Conservation (phyloP, 1,284 basidiomycete species). For the Ustilago sp. region DNA sequence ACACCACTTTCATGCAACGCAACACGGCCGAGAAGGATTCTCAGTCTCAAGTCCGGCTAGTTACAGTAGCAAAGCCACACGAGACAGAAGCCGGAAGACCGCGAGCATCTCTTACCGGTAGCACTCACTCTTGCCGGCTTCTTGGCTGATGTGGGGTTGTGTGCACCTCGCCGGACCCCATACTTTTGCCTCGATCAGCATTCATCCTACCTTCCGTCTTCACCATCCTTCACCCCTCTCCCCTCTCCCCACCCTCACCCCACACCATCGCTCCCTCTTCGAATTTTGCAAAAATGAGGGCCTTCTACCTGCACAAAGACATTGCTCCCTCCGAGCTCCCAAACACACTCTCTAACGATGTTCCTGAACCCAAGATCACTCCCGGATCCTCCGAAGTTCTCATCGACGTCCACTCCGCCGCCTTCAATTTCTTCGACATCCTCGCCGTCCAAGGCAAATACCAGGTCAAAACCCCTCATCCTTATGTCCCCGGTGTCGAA, state of each 20-base stretch:
- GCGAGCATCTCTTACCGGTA: constrained; percentile 10
- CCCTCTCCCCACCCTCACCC: not conserved
- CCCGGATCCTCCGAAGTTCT: constrained; percentile 55
- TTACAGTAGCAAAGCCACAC: not conserved
- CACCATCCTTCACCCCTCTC: not conserved
- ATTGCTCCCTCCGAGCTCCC: constrained; percentile 56
- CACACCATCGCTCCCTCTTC: constrained; percentile 6
- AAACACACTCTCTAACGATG: constrained; percentile 45
- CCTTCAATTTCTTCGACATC: constrained; percentile 65
- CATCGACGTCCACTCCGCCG: constrained; percentile 71
- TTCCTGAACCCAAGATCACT: constrained; percentile 47
- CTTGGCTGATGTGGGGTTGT: not conserved
- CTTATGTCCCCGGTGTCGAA: constrained; percentile 71
- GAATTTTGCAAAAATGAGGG: constrained; percentile 45
- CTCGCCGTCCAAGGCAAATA: constrained; percentile 63
- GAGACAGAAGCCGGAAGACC: constrained; percentile 16
- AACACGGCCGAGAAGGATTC: not conserved
- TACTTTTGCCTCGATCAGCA: not conserved
- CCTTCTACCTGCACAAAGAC: constrained; percentile 61
- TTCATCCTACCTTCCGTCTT: not conserved
- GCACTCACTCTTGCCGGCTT: not conserved
- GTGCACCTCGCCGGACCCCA: not conserved
- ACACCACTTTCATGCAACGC: not conserved
- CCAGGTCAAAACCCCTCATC: constrained; percentile 63
- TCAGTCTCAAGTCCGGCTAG: not conserved